Evolutionary conservation across 2,329 filamentous ascomycete genomes (phyloP), one percentile per base, ranked within the genome.

Genomic region (Neonectria punicea): DNA sequence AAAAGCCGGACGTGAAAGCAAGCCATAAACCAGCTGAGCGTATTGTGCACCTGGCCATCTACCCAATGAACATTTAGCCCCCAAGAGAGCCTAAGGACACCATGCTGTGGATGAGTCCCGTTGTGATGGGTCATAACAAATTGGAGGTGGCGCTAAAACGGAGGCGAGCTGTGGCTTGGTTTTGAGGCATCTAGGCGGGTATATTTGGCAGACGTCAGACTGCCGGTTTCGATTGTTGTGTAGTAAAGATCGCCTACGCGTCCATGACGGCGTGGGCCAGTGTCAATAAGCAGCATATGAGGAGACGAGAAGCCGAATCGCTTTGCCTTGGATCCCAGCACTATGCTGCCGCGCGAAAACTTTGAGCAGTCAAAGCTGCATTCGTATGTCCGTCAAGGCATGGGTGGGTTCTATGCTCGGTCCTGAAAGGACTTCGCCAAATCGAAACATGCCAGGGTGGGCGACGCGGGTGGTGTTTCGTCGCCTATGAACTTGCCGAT

Each of bases 401-500:
- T n/a, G 46, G 3, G 8, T 13, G 28, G 6, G 5, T 50, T 18
- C 9, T 18, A 36, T 3, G 10, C 30, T 14, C 49, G 10, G 22
- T 44, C 7, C 36, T 20, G 20, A 44, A 8, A 46, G 46, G 36
- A 36, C 39, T 53, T 22, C 16, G 34, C 34, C 28, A 46, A 51
- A 28, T 63, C 43, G 54, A 47, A 44, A 25, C 39, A 43, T 30
- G 34, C 49, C 36, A 25, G 16, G 28, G 53, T 53, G 30, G 56
- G 41, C 43, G 36, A 36, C 61, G 34, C 51, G 36, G 53, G 20
- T 13, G 22, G 56, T 56, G 43, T 34, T 43, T 60, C 39, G 34
- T 65, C 47, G 30, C 51, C 66, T 70, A 70, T 53, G 58, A 68
- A 64, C 70, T 74, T 53, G 74, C 67, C 58, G 73, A 76, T 70